phyloP scores from a whole-genome alignment of 2,329 filamentous ascomycete genomes.

The Sarocladium strictum region DNA sequence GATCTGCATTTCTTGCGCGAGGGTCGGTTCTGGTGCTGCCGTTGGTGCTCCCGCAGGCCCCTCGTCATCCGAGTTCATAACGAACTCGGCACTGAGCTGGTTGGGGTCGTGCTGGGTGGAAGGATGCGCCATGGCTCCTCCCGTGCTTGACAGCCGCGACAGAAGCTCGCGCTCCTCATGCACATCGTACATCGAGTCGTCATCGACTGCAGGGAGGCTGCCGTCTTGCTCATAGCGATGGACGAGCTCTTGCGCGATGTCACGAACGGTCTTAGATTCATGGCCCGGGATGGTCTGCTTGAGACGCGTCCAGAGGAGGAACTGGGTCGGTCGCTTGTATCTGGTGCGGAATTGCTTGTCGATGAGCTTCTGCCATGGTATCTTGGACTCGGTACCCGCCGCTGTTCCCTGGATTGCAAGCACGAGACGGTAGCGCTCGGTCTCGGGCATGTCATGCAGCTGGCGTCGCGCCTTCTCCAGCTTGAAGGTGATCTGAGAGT shows the following conservation, averaged over 20 bases:
- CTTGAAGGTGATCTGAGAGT: conserved; percentile 32
- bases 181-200: conserved; percentile 22
- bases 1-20: conserved; percentile 24
- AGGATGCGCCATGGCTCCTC: conserved; percentile 1
- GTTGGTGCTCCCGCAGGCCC: conserved; percentile 10
- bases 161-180: conserved; percentile 23
- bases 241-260: conserved; percentile 29
- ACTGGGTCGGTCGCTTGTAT: conserved; percentile 31
- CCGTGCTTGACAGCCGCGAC: neutral
- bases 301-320: conserved; percentile 33
- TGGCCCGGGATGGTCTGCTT: conserved; percentile 26
- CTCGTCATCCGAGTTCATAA: conserved; percentile 23
- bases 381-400: conserved; percentile 36
- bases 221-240: conserved; percentile 27
- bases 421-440: conserved; percentile 39
- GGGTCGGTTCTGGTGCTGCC: conserved; percentile 13
- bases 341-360: conserved; percentile 32
- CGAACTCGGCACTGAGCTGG: conserved; percentile 21
- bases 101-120: neutral
- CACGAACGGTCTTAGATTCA: conserved; percentile 24
- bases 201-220: conserved; percentile 26
- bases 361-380: conserved; percentile 43
- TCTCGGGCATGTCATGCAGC: conserved; percentile 33
- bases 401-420: conserved; percentile 35
- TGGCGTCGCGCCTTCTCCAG: conserved; percentile 37